Evolutionary conservation across 2,329 filamentous ascomycete genomes (phyloP), one percentile per base, ranked within the genome.

Genomic region (Orbilia quercus): DNA sequence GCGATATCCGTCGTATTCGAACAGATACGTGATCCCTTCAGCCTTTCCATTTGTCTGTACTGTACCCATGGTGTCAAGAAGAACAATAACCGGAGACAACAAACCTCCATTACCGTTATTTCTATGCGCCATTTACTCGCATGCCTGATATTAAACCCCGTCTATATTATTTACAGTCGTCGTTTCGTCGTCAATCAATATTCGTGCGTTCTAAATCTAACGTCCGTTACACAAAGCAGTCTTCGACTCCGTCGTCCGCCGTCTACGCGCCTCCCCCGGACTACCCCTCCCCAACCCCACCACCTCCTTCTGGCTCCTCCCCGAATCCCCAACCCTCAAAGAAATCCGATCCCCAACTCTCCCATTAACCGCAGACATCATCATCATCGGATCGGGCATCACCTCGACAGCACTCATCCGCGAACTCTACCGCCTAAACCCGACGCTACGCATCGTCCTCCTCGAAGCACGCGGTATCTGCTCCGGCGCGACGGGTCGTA

Each of bases 371-470:
- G 82, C 81, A 4, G 85, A 87, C 65, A 78, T 85, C 1, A 82
- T 84, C 16, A 82, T 87, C 42, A 83, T 87, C 74, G 85, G 85
- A 20, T 86, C 84, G 36, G 86, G 85, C 1, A 86, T 87, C 69
- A 83, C 84, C 1, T 84, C 82, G 7, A 82, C 81, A 1, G 80
- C 80, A 18, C 78, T 82, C 14, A 82, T 81, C 2, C 76, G 80
- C 18, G 79, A 80, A 2, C 62, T 81, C 1, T 76, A 66, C 81
- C 59, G 31, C 45, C 58, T 45, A 14, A 74, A 64, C n/a, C 34
- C 53, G 7, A 18, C 2, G 1, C 22, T 71, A 11, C 65, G 75
- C 16, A 78, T 86, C 2, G 80, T 84, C 1, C 81, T 86, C 7
- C 78, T 86, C n/a, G 85, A 87, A 74, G 84, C 85, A 1, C 79